Evolutionary conservation across 2,329 filamentous ascomycete species (phyloP).

Genomic region (Trichoderma pleuroti): DNA sequence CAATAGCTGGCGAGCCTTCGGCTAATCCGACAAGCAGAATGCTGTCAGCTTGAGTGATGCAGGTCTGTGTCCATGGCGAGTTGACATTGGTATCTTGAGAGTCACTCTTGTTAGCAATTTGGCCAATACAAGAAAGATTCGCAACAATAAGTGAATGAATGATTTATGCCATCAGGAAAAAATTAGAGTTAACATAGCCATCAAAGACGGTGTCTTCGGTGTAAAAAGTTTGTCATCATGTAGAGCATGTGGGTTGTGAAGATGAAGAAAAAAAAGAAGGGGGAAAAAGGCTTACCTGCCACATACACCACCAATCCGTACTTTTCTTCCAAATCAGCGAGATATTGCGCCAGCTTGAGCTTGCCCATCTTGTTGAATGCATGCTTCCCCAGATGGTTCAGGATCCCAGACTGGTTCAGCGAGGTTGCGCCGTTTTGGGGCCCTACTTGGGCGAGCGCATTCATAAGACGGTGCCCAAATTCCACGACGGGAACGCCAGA

Average conservation of each 20-base stretch:
- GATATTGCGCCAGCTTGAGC: conserved; percentile 88
- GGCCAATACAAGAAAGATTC: not conserved
- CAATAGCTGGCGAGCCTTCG: conserved; percentile 83
- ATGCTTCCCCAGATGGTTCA: conserved; percentile 92
- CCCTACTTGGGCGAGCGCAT: conserved; percentile 83
- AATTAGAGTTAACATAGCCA: conserved; percentile 63
- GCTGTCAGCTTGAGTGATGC: conserved; percentile 93
- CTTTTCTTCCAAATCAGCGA: conserved; percentile 95
- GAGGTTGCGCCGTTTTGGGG: conserved; percentile 86
- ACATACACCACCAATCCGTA: conserved; percentile 94
- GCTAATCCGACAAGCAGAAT: conserved; percentile 90
- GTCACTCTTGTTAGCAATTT: conserved; percentile 30
- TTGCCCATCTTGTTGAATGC: conserved; percentile 98
- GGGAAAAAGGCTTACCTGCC: conserved; percentile 54
- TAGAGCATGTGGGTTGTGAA: not conserved
- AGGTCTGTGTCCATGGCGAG: conserved; percentile 96
- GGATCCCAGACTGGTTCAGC: conserved; percentile 86
- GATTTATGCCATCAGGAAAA: conserved; percentile 56
- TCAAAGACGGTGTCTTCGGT: conserved; percentile 51
- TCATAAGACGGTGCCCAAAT: conserved; percentile 85
- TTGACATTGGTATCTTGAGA: conserved; percentile 84
- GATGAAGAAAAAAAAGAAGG: no score
- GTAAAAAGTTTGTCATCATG: conserved; percentile 51
- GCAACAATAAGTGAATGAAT: not conserved
- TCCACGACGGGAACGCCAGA: conserved; percentile 90